phyloP scores from a whole-genome alignment of 768 basidiomycete genomes.

The Tephrocybe sp. region DNA sequence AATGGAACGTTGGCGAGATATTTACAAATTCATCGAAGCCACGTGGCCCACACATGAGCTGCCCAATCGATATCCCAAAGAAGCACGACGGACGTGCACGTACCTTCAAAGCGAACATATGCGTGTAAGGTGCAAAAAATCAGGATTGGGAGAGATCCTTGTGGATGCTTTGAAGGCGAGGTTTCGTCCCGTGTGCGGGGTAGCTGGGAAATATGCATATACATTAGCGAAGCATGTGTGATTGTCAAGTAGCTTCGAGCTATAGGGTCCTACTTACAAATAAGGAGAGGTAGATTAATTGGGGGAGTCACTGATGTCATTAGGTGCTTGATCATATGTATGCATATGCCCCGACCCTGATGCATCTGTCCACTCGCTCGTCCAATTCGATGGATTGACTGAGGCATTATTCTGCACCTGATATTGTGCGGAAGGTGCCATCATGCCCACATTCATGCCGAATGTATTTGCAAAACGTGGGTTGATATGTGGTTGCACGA shows the following conservation, averaged over 20 bases:
- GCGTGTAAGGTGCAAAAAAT: too few relatives aligned
- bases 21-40: neutral
- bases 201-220: too few relatives aligned
- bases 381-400: conserved; percentile 21
- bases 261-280: conserved; percentile 1
- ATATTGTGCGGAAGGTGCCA: conserved; percentile 13
- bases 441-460: conserved; percentile 41
- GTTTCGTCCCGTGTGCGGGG: too few relatives aligned
- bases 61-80: too few relatives aligned
- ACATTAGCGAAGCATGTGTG: neutral
- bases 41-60: too few relatives aligned
- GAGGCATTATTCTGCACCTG: conserved; percentile 8
- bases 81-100: too few relatives aligned
- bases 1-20: neutral
- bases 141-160: too few relatives aligned
- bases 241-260: neutral
- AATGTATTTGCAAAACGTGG: conserved; percentile 73
- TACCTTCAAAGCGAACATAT: too few relatives aligned
- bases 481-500: conserved; percentile 81
- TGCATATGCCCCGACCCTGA: conserved; percentile 8
- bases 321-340: conserved; percentile 2
- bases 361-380: conserved; percentile 37
- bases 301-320: conserved; percentile 16
- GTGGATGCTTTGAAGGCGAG: too few relatives aligned
- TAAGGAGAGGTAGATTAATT: conserved; percentile 3